A percentile compares a stretch with the other conserved stretches of the same genome.
Evolutionary conservation across 2,329 filamentous ascomycete species (phyloP).

Genomic region (Aspergillus sergii): DNA sequence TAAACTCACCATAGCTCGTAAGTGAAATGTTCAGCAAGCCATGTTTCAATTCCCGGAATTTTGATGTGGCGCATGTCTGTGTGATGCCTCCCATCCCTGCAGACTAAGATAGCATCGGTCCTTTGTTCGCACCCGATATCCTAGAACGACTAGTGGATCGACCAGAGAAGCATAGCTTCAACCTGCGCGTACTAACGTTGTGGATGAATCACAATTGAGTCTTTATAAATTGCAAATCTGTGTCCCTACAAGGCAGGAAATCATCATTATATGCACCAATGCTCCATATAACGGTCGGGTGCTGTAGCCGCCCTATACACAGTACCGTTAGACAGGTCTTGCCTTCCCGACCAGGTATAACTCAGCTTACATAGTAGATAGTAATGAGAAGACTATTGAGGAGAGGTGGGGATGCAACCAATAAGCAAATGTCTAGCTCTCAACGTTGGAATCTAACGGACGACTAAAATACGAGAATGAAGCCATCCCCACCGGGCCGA

Average conservation of each 20-base stretch:
- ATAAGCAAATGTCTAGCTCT: not conserved
- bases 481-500: constrained; percentile 3
- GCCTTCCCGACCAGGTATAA: not conserved
- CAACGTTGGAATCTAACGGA: too few relatives aligned
- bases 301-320: not conserved
- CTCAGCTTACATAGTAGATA: not conserved
- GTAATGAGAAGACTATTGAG: not conserved
- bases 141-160: not conserved
- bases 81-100: constrained; percentile 1
- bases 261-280: not conserved
- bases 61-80: constrained; percentile 3
- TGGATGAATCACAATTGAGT: not conserved
- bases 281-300: not conserved
- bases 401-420: not conserved
- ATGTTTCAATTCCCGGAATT: not conserved
- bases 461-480: not conserved
- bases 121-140: not conserved
- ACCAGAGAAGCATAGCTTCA: not conserved
- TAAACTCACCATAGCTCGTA: not conserved
- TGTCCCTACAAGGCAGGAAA: not conserved
- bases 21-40: not conserved
- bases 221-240: not conserved
- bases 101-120: not conserved
- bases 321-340: not conserved
- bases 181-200: not conserved